Evolutionary conservation across 2,329 filamentous ascomycete genomes (phyloP).

Genomic region (Stemphylium vesicarium): DNA sequence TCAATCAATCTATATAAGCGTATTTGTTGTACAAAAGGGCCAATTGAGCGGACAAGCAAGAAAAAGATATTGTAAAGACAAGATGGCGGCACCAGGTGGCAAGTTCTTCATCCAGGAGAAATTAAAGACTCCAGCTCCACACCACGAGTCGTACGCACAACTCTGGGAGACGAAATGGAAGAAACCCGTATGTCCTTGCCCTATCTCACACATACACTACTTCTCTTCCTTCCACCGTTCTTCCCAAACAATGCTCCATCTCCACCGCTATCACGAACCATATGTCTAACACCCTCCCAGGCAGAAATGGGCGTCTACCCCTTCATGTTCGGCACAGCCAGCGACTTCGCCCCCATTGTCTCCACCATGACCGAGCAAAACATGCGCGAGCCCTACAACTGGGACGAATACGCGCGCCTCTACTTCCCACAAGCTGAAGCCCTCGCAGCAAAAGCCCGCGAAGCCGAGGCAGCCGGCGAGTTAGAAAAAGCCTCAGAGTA

Average conservation of each 20-base stretch:
- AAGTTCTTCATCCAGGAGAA: conserved; percentile 57
- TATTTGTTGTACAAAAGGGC: not conserved
- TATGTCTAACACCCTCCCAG: conserved; percentile 14
- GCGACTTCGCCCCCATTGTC: conserved; percentile 75
- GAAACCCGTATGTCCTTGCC: conserved; percentile 59
- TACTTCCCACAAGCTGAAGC: conserved; percentile 67
- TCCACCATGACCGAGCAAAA: conserved; percentile 65
- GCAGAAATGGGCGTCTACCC: conserved; percentile 68
- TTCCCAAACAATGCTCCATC: no score
- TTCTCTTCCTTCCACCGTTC: not conserved
- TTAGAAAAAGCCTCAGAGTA: conserved; percentile 63
- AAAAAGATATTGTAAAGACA: conserved; percentile 6
- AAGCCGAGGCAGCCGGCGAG: conserved; percentile 58
- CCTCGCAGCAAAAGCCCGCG: conserved; percentile 61
- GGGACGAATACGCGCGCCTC: conserved; percentile 66
- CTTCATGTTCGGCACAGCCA: conserved; percentile 73
- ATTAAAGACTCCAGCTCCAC: conserved; percentile 49
- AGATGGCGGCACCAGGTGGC: conserved; percentile 51
- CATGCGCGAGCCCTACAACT: conserved; percentile 69
- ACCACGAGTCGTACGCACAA: conserved; percentile 56
- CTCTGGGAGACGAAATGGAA: conserved; percentile 80
- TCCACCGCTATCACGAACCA: not conserved
- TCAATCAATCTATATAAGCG: no score
- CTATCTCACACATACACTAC: not conserved
- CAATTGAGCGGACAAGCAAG: not conserved